phyloP scores from a whole-genome alignment of 1,139 yeast species.

The Geotrichum europaeum region DNA sequence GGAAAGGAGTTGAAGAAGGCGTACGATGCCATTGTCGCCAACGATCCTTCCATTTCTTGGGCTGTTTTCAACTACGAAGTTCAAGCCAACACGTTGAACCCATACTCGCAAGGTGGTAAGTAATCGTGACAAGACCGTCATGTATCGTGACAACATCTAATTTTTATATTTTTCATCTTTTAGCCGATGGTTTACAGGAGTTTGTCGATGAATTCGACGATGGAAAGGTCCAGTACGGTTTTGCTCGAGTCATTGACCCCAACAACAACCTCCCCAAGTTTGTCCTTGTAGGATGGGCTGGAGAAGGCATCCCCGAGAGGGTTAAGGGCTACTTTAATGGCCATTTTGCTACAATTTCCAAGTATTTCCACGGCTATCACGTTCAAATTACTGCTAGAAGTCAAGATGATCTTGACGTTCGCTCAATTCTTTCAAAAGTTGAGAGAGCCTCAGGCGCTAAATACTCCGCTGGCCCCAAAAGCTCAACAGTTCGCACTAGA shows the following conservation, averaged over 20 bases:
- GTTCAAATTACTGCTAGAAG: conserved; percentile 97
- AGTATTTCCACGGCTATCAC: conserved; percentile 63
- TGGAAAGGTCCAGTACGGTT: conserved; percentile 84
- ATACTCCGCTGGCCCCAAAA: conserved; percentile 50
- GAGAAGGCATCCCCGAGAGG: conserved; percentile 44
- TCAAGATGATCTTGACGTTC: conserved; percentile 77
- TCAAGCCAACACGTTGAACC: conserved; percentile 32
- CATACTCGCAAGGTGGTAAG: conserved; percentile 33
- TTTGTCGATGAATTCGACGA: conserved; percentile 80
- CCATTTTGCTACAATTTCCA: conserved; percentile 39
- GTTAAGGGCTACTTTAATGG: conserved; percentile 41
- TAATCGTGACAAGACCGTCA: background rate
- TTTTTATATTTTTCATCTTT: background rate
- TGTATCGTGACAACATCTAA: background rate
- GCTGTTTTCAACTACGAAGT: conserved; percentile 40
- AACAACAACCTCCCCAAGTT: conserved; percentile 83
- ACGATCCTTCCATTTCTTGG: conserved; percentile 39
- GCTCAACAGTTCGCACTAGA: conserved; percentile 31
- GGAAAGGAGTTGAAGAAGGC: conserved; percentile 37
- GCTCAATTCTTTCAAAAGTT: conserved; percentile 67
- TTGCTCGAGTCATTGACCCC: conserved; percentile 81
- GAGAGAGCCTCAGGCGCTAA: conserved; percentile 95
- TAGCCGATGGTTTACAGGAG: conserved; percentile 59
- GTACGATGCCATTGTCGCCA: conserved; percentile 39
- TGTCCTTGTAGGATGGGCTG: conserved; percentile 79